A percentile compares a stretch with the other conserved stretches of the same genome.
These are phyloP conservation scores for Flammula alnicola DNA, from an alignment of 1,284 basidiomycete species.

Conservation along the genomic window DNA sequence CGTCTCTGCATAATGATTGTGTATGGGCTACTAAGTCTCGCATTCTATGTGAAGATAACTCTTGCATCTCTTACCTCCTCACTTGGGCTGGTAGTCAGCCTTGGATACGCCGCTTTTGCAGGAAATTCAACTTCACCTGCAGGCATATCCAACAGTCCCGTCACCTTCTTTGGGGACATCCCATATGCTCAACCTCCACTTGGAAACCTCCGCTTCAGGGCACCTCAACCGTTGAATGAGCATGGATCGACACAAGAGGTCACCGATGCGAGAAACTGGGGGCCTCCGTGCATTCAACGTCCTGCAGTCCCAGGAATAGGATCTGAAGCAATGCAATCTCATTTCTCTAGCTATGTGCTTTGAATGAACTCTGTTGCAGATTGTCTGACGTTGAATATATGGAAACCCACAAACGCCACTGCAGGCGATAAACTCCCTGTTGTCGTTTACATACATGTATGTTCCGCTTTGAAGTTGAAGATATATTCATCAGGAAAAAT, in stretches of 20 bases:
- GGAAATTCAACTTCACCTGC: conserved; percentile 47
- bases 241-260: conserved; percentile 26
- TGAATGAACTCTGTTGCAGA: conserved; percentile 31
- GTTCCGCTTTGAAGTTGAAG: conserved; percentile 3
- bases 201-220: conserved; percentile 44
- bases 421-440: conserved; percentile 45
- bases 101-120: conserved; percentile 47
- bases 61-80: conserved; percentile 20
- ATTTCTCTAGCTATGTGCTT: background rate
- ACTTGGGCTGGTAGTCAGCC: conserved; percentile 43
- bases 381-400: conserved; percentile 50
- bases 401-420: conserved; percentile 47
- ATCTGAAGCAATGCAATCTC: conserved; percentile 37
- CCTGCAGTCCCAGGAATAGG: conserved; percentile 48
- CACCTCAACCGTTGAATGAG: conserved; percentile 42
- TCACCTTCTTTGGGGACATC: conserved; percentile 49
- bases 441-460: conserved; percentile 49
- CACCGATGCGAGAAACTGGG: conserved; percentile 47
- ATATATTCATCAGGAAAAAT: too few species aligned
- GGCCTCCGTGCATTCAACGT: conserved; percentile 45
- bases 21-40: background rate
- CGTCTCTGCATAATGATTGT: background rate
- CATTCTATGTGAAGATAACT: background rate
- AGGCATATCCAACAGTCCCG: conserved; percentile 37
- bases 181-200: conserved; percentile 50